A percentile compares a stretch with the other conserved stretches of the same genome.
Conservation (phyloP, 2,329 filamentous ascomycete species). For the Monosporascus cannonballus region DNA sequence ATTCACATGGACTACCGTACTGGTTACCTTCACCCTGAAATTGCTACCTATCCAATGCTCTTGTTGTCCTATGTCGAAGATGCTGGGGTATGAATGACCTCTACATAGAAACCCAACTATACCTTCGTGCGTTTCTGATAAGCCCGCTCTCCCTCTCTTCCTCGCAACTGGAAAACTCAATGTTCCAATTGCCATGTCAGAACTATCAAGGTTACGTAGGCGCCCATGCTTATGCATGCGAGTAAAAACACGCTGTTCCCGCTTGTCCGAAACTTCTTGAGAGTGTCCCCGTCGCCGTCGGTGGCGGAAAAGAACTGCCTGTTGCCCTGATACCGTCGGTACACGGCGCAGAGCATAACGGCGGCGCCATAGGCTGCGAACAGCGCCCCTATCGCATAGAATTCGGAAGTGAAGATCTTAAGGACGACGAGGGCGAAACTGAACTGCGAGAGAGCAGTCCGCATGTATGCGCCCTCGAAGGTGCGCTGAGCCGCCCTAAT, state of each 20-base stretch:
- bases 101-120: not conserved
- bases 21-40: no score
- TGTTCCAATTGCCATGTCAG: conserved; percentile 42
- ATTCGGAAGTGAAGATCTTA: conserved; percentile 94
- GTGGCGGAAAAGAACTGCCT: conserved; percentile 77
- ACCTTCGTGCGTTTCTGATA: not conserved
- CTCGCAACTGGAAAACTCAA: conserved; percentile 20
- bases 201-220: conserved; percentile 51
- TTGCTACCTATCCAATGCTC: no score
- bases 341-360: conserved; percentile 75
- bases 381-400: conserved; percentile 93
- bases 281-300: conserved; percentile 34
- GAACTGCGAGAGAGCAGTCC: conserved; percentile 91
- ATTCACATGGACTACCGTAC: no score
- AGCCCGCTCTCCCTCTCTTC: not conserved
- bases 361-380: conserved; percentile 89
- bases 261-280: conserved; percentile 56
- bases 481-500: conserved; percentile 92
- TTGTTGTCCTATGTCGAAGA: no score
- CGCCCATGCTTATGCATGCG: conserved; percentile 48
- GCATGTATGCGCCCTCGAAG: conserved; percentile 94
- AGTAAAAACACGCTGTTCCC: conserved; percentile 57
- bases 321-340: conserved; percentile 86
- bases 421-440: conserved; percentile 90
- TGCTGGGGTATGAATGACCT: no score